Evolutionary conservation across 441 rosid genomes (phyloP).

Genomic region (Eutrema salsugineum): DNA sequence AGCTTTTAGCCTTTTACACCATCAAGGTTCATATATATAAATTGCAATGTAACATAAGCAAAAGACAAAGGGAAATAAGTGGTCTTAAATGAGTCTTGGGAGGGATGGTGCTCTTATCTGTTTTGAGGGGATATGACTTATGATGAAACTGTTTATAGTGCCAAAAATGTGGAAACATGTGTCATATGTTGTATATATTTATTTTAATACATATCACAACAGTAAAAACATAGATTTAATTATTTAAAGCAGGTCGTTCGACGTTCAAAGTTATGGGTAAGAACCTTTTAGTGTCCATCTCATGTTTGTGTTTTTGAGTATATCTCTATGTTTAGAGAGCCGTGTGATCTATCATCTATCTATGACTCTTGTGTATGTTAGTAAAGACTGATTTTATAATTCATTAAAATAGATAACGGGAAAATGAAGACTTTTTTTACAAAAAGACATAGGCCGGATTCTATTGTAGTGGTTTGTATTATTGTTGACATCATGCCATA

Average conservation of each 20-base stretch:
- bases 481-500: no score
- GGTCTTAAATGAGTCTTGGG: conserved; percentile 7
- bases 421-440: background rate
- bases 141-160: conserved; percentile 8
- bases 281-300: background rate
- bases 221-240: background rate
- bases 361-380: background rate
- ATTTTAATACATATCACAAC: background rate
- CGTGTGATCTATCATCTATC: conserved; percentile 14
- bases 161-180: conserved; percentile 30
- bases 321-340: conserved; percentile 12
- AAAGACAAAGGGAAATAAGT: conserved; percentile 8
- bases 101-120: conserved; percentile 8
- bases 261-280: background rate
- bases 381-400: background rate
- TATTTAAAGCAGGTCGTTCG: background rate
- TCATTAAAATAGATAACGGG: background rate
- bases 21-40: background rate
- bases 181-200: background rate
- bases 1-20: background rate
- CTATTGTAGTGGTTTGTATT: background rate
- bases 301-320: background rate
- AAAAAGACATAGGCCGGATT: background rate
- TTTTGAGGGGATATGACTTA: conserved; percentile 7
- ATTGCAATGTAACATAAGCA: background rate